Evolutionary conservation across 1,284 basidiomycete species (phyloP).

Genomic region (Austroboletus novae-zelandiae): DNA sequence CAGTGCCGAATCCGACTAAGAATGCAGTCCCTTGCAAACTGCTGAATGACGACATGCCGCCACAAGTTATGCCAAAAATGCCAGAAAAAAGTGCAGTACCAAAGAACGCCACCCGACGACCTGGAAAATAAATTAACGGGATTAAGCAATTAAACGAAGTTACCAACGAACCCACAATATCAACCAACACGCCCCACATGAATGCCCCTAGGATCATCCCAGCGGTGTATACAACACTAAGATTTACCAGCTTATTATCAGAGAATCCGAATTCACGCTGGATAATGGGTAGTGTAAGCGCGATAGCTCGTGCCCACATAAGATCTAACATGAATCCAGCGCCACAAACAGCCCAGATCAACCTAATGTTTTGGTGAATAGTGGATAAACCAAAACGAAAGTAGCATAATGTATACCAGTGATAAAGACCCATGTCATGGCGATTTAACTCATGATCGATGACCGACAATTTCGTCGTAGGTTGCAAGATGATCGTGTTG

Average conservation of each 20-base stretch:
- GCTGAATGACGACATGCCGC: slow-evolving; percentile 10
- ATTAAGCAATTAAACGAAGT: neutral
- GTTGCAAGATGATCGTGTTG: neutral
- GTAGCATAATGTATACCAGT: neutral
- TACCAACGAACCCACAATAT: slow-evolving; percentile 14
- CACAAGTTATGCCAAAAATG: slow-evolving; percentile 14
- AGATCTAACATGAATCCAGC: slow-evolving; percentile 11
- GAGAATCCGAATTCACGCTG: slow-evolving; percentile 19
- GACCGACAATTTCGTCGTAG: neutral
- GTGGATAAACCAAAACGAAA: neutral
- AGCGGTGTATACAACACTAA: neutral
- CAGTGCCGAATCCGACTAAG: slow-evolving; percentile 17
- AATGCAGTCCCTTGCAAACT: slow-evolving; percentile 9
- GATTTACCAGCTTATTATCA: slow-evolving; percentile 15
- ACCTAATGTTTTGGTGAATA: slow-evolving; percentile 5
- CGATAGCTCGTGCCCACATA: slow-evolving; percentile 8
- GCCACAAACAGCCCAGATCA: slow-evolving; percentile 18
- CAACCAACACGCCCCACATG: slow-evolving; percentile 16
- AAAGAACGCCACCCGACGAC: slow-evolving; percentile 16
- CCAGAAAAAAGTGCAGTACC: slow-evolving; percentile 14
- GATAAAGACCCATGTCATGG: neutral
- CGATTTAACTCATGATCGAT: neutral
- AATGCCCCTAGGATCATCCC: slow-evolving; percentile 11
- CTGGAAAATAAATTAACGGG: slow-evolving; percentile 1
- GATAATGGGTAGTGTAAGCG: slow-evolving; percentile 1